These are phyloP conservation scores for Gaeumannomyces tritici DNA, from an alignment of 2,329 filamentous ascomycete species.

Conservation along the genomic window DNA sequence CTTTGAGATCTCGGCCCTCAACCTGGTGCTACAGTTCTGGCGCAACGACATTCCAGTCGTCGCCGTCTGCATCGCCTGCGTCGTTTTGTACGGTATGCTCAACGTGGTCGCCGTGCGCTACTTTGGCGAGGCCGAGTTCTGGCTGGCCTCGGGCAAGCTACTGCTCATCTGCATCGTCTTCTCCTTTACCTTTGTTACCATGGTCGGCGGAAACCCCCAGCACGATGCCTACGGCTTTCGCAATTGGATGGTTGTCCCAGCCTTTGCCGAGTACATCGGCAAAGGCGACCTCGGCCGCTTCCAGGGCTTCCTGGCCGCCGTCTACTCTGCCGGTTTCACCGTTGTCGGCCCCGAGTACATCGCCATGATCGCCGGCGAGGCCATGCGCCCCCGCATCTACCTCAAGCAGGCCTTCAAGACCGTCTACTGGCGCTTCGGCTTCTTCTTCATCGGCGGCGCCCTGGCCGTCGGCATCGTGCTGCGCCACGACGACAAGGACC, in stretches of 20 bases:
- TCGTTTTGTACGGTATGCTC: constrained; percentile 14
- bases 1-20: constrained; percentile 29
- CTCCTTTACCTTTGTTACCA: constrained; percentile 31
- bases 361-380: constrained; percentile 38
- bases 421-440: constrained; percentile 55
- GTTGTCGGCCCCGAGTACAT: constrained; percentile 55
- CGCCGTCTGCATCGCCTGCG: constrained; percentile 33
- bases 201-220: constrained; percentile 31
- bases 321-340: constrained; percentile 51
- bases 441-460: constrained; percentile 58
- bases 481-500: constrained; percentile 45
- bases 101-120: constrained; percentile 30
- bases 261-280: constrained; percentile 43
- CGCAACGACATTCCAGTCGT: constrained; percentile 30
- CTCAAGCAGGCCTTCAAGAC: constrained; percentile 57
- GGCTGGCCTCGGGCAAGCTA: constrained; percentile 31
- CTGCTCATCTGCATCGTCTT: constrained; percentile 20
- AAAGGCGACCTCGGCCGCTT: constrained; percentile 46
- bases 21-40: constrained; percentile 36
- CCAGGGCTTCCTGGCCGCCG: constrained; percentile 52
- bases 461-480: constrained; percentile 54
- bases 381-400: constrained; percentile 45
- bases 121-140: constrained; percentile 36
- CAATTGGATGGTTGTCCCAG: constrained; percentile 36
- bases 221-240: constrained; percentile 23